A percentile compares a stretch with the other conserved stretches of the same genome.
Conservation (phyloP, 208 protist species). For the Novymonas esmeraldas region DNA sequence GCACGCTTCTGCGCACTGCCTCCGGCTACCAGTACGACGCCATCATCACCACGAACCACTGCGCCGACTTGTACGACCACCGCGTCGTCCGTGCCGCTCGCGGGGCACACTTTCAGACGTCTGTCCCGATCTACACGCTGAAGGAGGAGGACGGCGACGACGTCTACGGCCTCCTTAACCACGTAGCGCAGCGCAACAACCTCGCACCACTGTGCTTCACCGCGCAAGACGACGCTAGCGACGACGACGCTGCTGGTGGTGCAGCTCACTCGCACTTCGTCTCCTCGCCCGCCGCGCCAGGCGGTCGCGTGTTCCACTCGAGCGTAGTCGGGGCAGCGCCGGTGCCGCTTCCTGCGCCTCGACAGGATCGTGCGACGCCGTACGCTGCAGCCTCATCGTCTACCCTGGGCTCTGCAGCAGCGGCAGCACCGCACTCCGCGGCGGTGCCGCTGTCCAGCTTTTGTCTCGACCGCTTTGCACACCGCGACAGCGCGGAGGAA, state of each 20-base stretch:
- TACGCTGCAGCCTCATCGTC: slow-evolving; percentile 19
- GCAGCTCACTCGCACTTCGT: not conserved
- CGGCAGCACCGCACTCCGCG: no score
- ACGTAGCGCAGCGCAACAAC: slow-evolving; percentile 79
- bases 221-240: slow-evolving; percentile 40
- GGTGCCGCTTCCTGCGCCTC: slow-evolving; percentile 24
- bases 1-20: slow-evolving; percentile 82
- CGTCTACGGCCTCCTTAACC: slow-evolving; percentile 88
- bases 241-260: slow-evolving; percentile 3
- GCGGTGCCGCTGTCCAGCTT: slow-evolving; percentile 46
- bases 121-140: slow-evolving; percentile 84
- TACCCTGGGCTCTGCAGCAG: not conserved
- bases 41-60: slow-evolving; percentile 88
- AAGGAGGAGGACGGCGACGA: slow-evolving; percentile 89
- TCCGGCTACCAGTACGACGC: slow-evolving; percentile 88
- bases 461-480: slow-evolving; percentile 60
- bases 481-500: slow-evolving; percentile 4
- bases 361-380: slow-evolving; percentile 10
- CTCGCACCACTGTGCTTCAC: slow-evolving; percentile 75
- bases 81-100: slow-evolving; percentile 84
- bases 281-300: no score
- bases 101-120: slow-evolving; percentile 85
- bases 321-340: slow-evolving; percentile 47
- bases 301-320: slow-evolving; percentile 23
- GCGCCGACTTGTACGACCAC: slow-evolving; percentile 89